phyloP scores from a whole-genome alignment of 352 stramenopile genomes.

The Globisporangium splendens region DNA sequence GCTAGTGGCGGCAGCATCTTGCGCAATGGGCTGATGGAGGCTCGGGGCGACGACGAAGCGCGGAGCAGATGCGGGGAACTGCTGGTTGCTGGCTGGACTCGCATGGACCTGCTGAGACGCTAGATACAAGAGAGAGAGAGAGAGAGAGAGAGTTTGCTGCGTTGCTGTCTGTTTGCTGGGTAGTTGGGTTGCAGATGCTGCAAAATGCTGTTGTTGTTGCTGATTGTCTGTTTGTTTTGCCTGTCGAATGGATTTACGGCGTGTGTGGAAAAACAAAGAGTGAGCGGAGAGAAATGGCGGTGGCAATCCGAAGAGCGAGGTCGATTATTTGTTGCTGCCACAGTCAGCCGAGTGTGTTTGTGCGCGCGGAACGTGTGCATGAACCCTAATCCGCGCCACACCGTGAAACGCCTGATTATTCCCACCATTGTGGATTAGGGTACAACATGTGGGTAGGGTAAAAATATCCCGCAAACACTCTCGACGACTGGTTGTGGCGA shows the following conservation, averaged over 20 bases:
- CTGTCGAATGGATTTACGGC: neutral
- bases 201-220: neutral
- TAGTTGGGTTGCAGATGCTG: no score
- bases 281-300: neutral
- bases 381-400: neutral
- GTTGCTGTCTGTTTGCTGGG: neutral
- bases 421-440: neutral
- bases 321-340: neutral
- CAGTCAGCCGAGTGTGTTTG: neutral
- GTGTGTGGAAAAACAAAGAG: neutral
- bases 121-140: neutral
- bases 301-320: neutral
- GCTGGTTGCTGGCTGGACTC: neutral
- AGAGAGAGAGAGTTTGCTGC: neutral
- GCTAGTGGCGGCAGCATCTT: neutral
- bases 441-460: neutral
- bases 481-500: neutral
- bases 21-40: no score
- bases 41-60: neutral
- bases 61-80: no score
- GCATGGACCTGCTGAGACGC: neutral
- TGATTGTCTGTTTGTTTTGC: neutral
- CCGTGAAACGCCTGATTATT: neutral
- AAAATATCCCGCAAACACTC: neutral
- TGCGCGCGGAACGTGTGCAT: neutral